Conservation (phyloP, 1,284 basidiomycete species). For the Ustanciosporium gigantosporum region DNA sequence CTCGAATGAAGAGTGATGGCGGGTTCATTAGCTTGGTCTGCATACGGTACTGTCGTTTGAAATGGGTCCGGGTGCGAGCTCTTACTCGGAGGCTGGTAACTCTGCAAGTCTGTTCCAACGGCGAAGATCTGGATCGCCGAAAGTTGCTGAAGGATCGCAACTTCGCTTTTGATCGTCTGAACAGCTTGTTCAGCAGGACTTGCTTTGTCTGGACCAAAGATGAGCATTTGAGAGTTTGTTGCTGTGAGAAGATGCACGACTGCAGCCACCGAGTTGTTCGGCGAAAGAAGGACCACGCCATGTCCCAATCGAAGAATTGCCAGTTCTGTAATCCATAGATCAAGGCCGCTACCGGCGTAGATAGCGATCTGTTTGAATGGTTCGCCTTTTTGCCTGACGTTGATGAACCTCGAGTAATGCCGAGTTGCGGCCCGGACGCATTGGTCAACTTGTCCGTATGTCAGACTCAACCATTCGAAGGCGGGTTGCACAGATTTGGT, state of each 20-base stretch:
- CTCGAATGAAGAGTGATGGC: constrained; percentile 30
- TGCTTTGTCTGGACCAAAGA: constrained; percentile 2
- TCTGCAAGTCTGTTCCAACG: not conserved
- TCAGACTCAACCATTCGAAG: constrained; percentile 28
- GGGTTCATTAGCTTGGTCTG: constrained; percentile 8
- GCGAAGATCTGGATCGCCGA: not conserved
- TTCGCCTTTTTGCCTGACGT: constrained; percentile 5
- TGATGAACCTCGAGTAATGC: constrained; percentile 15
- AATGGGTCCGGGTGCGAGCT: constrained; percentile 6
- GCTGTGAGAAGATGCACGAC: constrained; percentile 31
- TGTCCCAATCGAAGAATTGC: constrained; percentile 29
- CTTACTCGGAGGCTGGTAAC: constrained; percentile 4
- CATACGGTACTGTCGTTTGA: constrained; percentile 5
- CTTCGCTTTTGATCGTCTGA: not conserved
- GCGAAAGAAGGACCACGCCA: constrained; percentile 31
- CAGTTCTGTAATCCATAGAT: constrained; percentile 16
- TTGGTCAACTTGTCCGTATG: constrained; percentile 9
- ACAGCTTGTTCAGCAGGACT: not conserved
- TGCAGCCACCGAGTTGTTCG: constrained; percentile 36
- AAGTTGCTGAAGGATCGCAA: not conserved
- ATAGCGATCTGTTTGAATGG: constrained; percentile 13
- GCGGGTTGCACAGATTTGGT: constrained; percentile 18
- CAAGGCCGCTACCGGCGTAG: constrained; percentile 11
- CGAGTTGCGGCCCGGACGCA: constrained; percentile 21
- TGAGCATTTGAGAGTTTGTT: constrained; percentile 2